A percentile compares a stretch with the other conserved stretches of the same genome.
Evolutionary conservation across 164 flowering plant species (phyloP).

Genomic region (Warburgia ugandensis): DNA sequence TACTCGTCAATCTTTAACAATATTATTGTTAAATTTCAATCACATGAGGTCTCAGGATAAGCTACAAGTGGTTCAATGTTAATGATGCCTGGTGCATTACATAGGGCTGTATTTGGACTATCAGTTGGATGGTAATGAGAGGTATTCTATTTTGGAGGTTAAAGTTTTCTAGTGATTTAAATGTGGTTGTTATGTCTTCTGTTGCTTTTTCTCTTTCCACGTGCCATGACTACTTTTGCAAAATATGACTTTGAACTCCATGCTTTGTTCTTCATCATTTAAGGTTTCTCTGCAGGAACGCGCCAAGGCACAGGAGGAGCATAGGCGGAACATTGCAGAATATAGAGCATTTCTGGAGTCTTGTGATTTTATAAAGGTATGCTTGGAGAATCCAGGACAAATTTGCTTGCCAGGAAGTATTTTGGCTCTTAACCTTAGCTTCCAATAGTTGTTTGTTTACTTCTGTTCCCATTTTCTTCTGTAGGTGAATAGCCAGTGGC

Average conservation of each 20-base stretch:
- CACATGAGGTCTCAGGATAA: too few species aligned
- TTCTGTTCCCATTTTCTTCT: not conserved
- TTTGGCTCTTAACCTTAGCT: not conserved
- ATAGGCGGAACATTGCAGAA: conserved; percentile 52
- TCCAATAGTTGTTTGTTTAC: not conserved
- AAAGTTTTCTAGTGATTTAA: too few species aligned
- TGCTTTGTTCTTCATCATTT: not conserved
- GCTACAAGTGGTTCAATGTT: too few species aligned
- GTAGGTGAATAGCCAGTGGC: conserved; percentile 85
- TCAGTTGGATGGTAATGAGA: too few species aligned
- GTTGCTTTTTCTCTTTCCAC: too few species aligned
- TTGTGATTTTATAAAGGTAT: conserved; percentile 85
- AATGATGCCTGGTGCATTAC: too few species aligned
- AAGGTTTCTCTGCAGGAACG: conserved; percentile 48
- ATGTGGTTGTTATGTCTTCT: too few species aligned
- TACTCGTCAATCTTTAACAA: too few species aligned
- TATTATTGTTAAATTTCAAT: too few species aligned
- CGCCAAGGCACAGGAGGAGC: conserved; percentile 82
- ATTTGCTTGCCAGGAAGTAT: too few species aligned
- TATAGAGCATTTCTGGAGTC: conserved; percentile 73
- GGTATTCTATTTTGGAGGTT: too few species aligned
- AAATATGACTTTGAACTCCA: not conserved
- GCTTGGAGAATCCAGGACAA: not conserved
- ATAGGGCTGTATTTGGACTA: too few species aligned
- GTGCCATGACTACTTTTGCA: not conserved